Evolutionary conservation across 2,329 filamentous ascomycete genomes (phyloP).

Genomic region (Ophioceras dolichostomum): DNA sequence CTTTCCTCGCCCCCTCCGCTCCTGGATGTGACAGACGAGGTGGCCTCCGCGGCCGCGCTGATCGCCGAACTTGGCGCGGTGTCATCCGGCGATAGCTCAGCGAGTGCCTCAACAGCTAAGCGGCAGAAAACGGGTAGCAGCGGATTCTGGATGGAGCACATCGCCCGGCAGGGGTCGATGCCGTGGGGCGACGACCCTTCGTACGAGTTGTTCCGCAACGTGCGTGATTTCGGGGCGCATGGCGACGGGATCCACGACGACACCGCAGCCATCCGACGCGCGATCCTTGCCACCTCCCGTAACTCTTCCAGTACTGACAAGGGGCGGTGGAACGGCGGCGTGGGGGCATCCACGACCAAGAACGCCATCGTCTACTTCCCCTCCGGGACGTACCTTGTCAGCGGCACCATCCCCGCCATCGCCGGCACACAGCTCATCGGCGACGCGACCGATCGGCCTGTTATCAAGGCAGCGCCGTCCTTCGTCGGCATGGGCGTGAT

Average conservation of each 20-base stretch:
- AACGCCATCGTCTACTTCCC: conserved; percentile 6
- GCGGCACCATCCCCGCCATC: conserved; percentile 2
- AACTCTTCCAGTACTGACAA: no score
- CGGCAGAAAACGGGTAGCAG: background rate
- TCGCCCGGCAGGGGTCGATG: conserved; percentile 1
- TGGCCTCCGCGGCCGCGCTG: conserved; percentile 1
- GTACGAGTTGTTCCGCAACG: conserved; percentile 1
- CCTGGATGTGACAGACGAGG: background rate
- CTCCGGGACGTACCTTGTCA: conserved; percentile 3
- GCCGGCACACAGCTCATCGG: conserved; percentile 4
- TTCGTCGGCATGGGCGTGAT: conserved; percentile 22
- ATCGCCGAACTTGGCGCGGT: background rate
- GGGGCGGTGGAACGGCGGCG: background rate
- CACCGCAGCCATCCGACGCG: conserved; percentile 2
- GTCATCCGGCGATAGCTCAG: background rate
- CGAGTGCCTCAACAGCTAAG: background rate
- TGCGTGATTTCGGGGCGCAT: conserved; percentile 4
- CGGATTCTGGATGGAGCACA: conserved; percentile 2
- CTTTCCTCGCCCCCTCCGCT: background rate
- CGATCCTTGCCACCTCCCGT: background rate
- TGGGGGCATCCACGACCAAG: background rate
- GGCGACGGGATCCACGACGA: conserved; percentile 8
- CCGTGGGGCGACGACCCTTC: conserved; percentile 12
- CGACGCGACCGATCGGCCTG: conserved; percentile 2
- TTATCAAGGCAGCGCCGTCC: conserved; percentile 17